phyloP scores from a whole-genome alignment of 805 yeast species.

The Scheffersomyces lignosus region DNA sequence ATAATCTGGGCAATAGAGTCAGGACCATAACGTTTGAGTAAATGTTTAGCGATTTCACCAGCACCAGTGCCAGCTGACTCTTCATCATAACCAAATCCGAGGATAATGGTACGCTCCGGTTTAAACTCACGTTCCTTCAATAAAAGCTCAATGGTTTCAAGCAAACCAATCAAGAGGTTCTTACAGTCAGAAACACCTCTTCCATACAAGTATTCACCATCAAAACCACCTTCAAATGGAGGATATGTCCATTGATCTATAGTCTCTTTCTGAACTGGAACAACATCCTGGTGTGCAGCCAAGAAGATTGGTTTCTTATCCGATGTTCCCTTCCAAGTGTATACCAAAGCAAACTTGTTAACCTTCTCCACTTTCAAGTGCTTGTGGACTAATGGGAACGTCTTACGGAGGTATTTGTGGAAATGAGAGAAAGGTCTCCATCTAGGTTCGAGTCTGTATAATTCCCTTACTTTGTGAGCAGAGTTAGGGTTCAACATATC shows the following conservation, averaged over 20 bases:
- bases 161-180: slow-evolving; percentile 42
- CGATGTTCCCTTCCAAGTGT: slow-evolving; percentile 37
- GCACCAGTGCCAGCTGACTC: slow-evolving; percentile 47
- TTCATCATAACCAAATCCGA: slow-evolving; percentile 55
- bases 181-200: slow-evolving; percentile 42
- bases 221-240: slow-evolving; percentile 36
- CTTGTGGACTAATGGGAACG: slow-evolving; percentile 35
- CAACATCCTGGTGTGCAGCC: slow-evolving; percentile 44
- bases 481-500: slow-evolving; percentile 28
- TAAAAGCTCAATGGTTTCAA: slow-evolving; percentile 37
- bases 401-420: slow-evolving; percentile 28
- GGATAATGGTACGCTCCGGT: slow-evolving; percentile 44
- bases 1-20: slow-evolving; percentile 44
- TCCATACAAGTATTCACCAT: slow-evolving; percentile 33
- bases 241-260: slow-evolving; percentile 38
- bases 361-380: slow-evolving; percentile 33
- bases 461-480: slow-evolving; percentile 23
- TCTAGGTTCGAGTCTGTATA: slow-evolving; percentile 18
- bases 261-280: slow-evolving; percentile 41
- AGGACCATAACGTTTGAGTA: slow-evolving; percentile 39
- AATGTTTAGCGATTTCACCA: slow-evolving; percentile 29
- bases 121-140: slow-evolving; percentile 30
- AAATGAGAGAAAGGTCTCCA: slow-evolving; percentile 21
- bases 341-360: slow-evolving; percentile 37
- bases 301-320: slow-evolving; percentile 36